Base-by-base conservation (phyloP, 129 eudicot genomes). In the Pittosporum tobira region DNA sequence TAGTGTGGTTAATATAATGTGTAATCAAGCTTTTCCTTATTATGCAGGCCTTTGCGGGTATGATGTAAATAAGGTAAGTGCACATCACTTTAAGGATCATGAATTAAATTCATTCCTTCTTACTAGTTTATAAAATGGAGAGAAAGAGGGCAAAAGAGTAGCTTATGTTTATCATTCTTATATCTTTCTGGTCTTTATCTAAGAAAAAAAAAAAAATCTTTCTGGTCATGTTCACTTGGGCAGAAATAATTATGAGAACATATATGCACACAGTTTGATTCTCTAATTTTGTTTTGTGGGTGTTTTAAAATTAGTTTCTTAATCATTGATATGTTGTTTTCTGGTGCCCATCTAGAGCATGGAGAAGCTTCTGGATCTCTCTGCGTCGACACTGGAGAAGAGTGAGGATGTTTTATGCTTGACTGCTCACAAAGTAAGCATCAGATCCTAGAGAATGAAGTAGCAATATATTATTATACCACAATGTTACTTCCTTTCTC, bases 41-140 rank as follows among this genome's bases (percentile, higher is more conserved):
- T 55, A 67, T 79, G 74, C 96, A 88, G 96, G 91, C 64, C 77
- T 74, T 47, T 88, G 96, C 16, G 96, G 96, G 25, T 84, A 84
- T 59, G 80, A 84, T 56, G 62, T 81, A 40, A 73, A 45, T 67
- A 79, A 68, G 85, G 96, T 81, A 64, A 16, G 81, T 47, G 37
- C 36, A 29, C 49, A 13, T 57, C 12, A 13, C 31, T 43, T 44
- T 47, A 5, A 31, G 19, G 48, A 10, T 38, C 59, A 20, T 22
- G 3, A n/a, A 28, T 34, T n/a, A n/a, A n/a, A 58, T 36, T 22
- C 27, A 21, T 19, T 10, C 20, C 9, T 18, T 15, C 16, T 2
- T 7, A 29, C 42, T n/a, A 28, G 8, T 6, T 10, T 21, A 54
- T 15, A 1, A 28, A 15, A 46, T 8, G 12, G 64, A 61, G 49